Evolutionary conservation across 83 land plant species (phyloP).

Genomic region (Picea abies): DNA sequence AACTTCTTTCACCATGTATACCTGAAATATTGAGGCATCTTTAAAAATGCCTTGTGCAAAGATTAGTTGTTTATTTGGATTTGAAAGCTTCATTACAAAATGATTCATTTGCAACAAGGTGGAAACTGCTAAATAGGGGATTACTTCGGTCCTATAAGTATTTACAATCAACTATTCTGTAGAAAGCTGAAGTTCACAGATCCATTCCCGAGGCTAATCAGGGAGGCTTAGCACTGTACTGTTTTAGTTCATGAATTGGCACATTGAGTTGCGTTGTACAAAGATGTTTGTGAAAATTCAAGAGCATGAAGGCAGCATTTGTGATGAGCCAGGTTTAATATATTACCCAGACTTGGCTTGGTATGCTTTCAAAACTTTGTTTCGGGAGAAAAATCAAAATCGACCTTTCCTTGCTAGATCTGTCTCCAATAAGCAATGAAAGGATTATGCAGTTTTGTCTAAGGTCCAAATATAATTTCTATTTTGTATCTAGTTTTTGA

Average conservation of each 20-base stretch:
- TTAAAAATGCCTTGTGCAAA: constrained; percentile 2
- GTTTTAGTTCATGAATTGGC: constrained; percentile 11
- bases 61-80: constrained; percentile 11
- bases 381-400: constrained; percentile 14
- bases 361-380: constrained; percentile 6
- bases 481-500: neutral
- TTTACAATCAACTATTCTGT: constrained; percentile 15
- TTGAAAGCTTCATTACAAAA: constrained; percentile 14
- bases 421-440: constrained; percentile 9
- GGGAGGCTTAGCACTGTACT: constrained; percentile 13
- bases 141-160: constrained; percentile 5
- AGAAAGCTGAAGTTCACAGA: constrained; percentile 17
- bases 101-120: constrained; percentile 15
- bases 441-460: constrained; percentile 3
- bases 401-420: constrained; percentile 13
- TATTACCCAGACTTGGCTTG: constrained; percentile 12
- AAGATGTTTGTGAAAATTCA: constrained; percentile 19
- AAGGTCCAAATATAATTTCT: constrained; percentile 3
- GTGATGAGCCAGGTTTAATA: constrained; percentile 19
- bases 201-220: constrained; percentile 9
- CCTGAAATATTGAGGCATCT: constrained; percentile 16
- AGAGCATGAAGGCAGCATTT: constrained; percentile 18
- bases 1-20: constrained; percentile 7
- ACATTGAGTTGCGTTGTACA: constrained; percentile 18
- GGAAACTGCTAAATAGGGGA: constrained; percentile 11